Base-by-base conservation (phyloP, 2,329 filamentous ascomycete species). In the Epichloe hybrida region DNA sequence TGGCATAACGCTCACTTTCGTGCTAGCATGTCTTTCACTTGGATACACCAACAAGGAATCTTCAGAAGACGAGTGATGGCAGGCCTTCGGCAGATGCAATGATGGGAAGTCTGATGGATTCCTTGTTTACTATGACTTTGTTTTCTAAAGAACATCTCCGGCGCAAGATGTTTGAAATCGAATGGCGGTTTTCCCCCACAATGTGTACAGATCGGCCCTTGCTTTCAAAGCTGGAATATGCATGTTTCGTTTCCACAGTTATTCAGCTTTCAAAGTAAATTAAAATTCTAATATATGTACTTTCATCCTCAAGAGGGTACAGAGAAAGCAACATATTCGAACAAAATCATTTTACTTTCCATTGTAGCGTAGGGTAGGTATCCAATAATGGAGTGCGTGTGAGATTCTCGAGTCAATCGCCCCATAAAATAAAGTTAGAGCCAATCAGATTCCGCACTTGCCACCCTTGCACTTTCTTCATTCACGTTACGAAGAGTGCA, bases 381-480 rank as follows among this genome's bases (percentile, higher is more conserved):
- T 31, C 27, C 27, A 31, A 4, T 31, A 31, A 31, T 3, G 27
- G 27, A 8, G 3, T 31, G 27, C 9, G 27, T 1, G 27, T 11
- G 1, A 31, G 11, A 17, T 17, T 11, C 11, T 31, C 3, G 8
- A 11, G 27, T 31, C 27, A 31, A 31, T 9, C 27, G 27, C 27
- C 27, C 27, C 27, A 31, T 31, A 31, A 11, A 31, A 31, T 20
- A n/a, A 37, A 37, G 45, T 17, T 37, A 15, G 3, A 49, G 39
- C 47, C 47, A 49, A 49, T 49, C 17, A 49, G 31, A n/a, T 27
- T 41, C 38, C 17, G 27, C 35, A n/a, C 38, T 49, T 34, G 46
- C 47, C 38, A 12, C 38, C 47, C 39, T 38, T 38, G 17, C 45
- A 8, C 23, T 48, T 23, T 41, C 11, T 15, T 15, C 46, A 48